Conservation (phyloP, 306 rosid species). For the Quercus berberidifolia region DNA sequence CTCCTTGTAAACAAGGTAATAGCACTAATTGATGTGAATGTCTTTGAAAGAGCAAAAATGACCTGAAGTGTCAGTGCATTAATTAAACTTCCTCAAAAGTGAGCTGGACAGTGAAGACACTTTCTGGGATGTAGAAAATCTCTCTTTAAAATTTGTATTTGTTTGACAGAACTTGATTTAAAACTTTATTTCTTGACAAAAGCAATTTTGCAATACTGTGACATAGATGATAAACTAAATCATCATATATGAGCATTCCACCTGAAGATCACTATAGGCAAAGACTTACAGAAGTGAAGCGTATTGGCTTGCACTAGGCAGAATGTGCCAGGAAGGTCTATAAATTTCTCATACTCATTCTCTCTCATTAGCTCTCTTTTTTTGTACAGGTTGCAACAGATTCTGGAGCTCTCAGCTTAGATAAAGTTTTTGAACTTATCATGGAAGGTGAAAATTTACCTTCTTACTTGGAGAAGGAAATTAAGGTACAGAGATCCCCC, state of each 20-base stretch:
- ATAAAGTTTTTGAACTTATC: conserved; percentile 60
- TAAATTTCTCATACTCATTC: conserved; percentile 1
- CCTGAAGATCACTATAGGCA: no score
- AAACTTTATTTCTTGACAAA: neutral
- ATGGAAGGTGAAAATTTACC: conserved; percentile 78
- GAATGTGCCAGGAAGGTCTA: conserved; percentile 71
- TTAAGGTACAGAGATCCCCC: conserved; percentile 38
- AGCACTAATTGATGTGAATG: neutral
- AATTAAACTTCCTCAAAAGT: neutral
- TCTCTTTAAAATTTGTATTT: neutral
- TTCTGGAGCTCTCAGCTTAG: conserved; percentile 61
- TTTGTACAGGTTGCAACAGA: conserved; percentile 62
- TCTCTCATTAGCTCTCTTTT: conserved; percentile 7
- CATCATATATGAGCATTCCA: neutral
- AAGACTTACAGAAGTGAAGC: no score
- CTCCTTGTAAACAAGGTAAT: neutral
- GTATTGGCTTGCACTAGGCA: conserved; percentile 53
- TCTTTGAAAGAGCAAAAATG: neutral
- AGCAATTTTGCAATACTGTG: neutral
- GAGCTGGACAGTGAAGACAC: neutral
- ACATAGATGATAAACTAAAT: neutral
- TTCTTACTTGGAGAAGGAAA: conserved; percentile 64
- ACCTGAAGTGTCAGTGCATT: neutral
- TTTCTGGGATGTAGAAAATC: neutral
- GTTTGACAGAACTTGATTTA: neutral